phyloP scores from a whole-genome alignment of 2,329 filamentous ascomycete genomes.

The Allantophomopsis cytisporea region DNA sequence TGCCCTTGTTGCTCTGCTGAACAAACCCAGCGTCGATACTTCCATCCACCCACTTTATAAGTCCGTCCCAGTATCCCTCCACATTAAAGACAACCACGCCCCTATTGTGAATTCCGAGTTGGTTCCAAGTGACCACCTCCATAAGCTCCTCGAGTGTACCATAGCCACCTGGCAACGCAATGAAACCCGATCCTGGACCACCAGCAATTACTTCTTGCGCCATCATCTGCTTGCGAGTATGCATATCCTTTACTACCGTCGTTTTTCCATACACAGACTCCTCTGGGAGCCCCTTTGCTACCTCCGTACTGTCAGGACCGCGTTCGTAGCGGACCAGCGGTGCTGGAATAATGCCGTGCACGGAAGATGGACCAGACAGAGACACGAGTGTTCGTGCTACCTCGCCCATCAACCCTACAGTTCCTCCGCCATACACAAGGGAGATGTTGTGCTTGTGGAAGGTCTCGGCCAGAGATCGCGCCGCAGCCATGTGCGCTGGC shows the following conservation, averaged over 20 bases:
- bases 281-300: slow-evolving; percentile 26
- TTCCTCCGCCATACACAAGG: slow-evolving; percentile 91
- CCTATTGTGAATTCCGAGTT: slow-evolving; percentile 77
- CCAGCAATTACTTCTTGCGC: slow-evolving; percentile 73
- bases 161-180: slow-evolving; percentile 80
- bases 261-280: slow-evolving; percentile 59
- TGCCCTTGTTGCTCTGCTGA: slow-evolving; percentile 51
- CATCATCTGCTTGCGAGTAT: slow-evolving; percentile 91
- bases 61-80: slow-evolving; percentile 81
- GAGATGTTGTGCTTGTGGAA: slow-evolving; percentile 68
- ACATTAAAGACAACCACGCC: slow-evolving; percentile 78
- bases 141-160: slow-evolving; percentile 95
- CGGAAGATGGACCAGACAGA: slow-evolving; percentile 64
- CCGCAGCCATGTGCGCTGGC: slow-evolving; percentile 64
- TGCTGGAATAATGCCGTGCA: slow-evolving; percentile 88
- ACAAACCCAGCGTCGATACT: slow-evolving; percentile 71
- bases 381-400: slow-evolving; percentile 74
- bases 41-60: slow-evolving; percentile 69
- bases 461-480: slow-evolving; percentile 56
- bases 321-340: slow-evolving; percentile 72
- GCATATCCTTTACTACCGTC: slow-evolving; percentile 90
- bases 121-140: slow-evolving; percentile 88
- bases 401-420: slow-evolving; percentile 90
- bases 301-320: slow-evolving; percentile 38
- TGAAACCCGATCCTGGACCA: slow-evolving; percentile 74